These are phyloP conservation scores for Bonia amplexicaulis DNA, from an alignment of 176 grass and related monocot species.

Conservation along the genomic window DNA sequence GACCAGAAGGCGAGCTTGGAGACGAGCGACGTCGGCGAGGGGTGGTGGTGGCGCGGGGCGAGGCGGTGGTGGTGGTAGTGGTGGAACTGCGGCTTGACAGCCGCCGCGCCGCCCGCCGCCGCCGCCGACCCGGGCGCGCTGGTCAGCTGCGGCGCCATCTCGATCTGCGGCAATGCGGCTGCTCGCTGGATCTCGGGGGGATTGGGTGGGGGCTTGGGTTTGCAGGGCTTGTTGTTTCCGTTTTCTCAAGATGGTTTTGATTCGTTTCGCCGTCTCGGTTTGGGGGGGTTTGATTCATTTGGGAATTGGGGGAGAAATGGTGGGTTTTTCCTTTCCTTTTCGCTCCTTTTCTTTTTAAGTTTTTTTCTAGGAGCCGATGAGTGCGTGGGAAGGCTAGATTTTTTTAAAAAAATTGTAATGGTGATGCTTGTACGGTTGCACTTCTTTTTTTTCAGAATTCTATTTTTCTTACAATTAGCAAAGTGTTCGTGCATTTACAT, in stretches of 20 bases:
- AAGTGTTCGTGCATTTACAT: too few relatives aligned
- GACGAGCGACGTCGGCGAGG: constrained; percentile 32
- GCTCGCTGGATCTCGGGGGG: constrained; percentile 19
- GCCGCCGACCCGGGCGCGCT: constrained; percentile 35
- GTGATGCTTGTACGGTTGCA: background rate
- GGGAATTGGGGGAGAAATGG: constrained; percentile 32
- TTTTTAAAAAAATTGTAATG: background rate
- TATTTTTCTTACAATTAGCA: too few relatives aligned
- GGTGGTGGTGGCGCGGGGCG: constrained; percentile 54
- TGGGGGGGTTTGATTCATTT: constrained; percentile 25
- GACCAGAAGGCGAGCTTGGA: constrained; percentile 82
- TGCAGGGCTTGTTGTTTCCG: constrained; percentile 9
- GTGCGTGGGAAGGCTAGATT: background rate
- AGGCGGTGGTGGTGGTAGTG: constrained; percentile 75
- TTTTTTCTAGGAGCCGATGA: constrained; percentile 3
- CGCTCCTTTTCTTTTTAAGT: background rate
- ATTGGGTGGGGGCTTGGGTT: constrained; percentile 10
- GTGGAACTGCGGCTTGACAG: constrained; percentile 67
- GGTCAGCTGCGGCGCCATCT: constrained; percentile 61
- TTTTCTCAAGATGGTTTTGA: constrained; percentile 35
- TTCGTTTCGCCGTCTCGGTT: constrained; percentile 9
- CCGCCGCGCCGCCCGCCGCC: constrained; percentile 30
- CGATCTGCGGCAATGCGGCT: constrained; percentile 49
- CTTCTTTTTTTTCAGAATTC: background rate
- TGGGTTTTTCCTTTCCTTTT: background rate